These are phyloP conservation scores for Biscutella laevigata DNA, from an alignment of 441 rosid species.

Conservation along the genomic window DNA sequence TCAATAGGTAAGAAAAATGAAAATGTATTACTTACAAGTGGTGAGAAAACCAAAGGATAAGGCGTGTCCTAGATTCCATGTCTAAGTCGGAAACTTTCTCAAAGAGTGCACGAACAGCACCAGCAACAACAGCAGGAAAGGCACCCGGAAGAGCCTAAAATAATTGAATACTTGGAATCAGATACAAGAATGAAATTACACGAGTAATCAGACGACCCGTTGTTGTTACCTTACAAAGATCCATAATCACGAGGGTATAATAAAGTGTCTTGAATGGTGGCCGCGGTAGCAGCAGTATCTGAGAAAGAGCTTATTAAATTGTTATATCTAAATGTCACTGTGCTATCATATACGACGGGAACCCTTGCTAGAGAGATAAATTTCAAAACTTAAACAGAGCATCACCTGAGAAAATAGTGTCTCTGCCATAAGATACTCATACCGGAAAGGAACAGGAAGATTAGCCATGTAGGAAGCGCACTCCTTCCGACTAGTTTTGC, in stretches of 20 bases:
- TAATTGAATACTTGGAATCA: conserved; percentile 15
- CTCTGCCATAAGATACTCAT: conserved; percentile 98
- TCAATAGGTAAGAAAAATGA: not conserved
- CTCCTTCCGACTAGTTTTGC: conserved; percentile 99
- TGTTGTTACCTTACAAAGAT: conserved; percentile 84
- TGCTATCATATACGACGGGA: not conserved
- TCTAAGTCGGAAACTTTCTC: conserved; percentile 89
- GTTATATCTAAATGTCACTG: conserved; percentile 4
- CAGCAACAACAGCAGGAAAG: conserved; percentile 99
- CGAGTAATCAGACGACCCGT: not conserved
- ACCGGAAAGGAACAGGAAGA: conserved; percentile 93
- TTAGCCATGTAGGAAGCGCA: conserved; percentile 93
- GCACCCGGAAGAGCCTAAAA: conserved; percentile 99
- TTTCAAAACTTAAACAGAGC: conserved; percentile 6
- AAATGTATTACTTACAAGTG: conserved; percentile 65
- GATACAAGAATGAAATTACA: conserved; percentile 24
- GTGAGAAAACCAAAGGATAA: conserved; percentile 98
- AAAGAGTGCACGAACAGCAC: conserved; percentile 96
- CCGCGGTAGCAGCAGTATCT: conserved; percentile 85
- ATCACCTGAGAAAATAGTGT: conserved; percentile 94
- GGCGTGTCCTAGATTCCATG: conserved; percentile 90
- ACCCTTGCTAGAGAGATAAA: not conserved
- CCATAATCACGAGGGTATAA: conserved; percentile 91
- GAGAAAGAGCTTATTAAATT: conserved; percentile 25
- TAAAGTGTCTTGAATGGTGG: conserved; percentile 96